Percentiles rank a stretch among this genome's conserved stretches.
These are phyloP conservation scores for Dendryphion nanum DNA, from an alignment of 2,329 filamentous ascomycete species.

Conservation along the genomic window DNA sequence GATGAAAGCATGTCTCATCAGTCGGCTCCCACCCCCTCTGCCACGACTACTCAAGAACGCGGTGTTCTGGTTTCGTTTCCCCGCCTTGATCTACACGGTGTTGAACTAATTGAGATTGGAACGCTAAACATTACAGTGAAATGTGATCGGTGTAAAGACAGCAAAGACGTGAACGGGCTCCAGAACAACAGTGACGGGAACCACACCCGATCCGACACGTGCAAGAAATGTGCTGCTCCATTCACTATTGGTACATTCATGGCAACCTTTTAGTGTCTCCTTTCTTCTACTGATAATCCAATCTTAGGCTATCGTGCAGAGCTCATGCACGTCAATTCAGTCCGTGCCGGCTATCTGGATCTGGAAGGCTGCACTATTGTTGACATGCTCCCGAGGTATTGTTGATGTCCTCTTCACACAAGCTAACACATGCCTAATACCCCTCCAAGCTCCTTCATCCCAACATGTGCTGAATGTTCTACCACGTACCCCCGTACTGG, in stretches of 20 bases:
- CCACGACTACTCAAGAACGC: slow-evolving; percentile 52
- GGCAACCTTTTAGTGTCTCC: neutral
- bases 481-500: slow-evolving; percentile 61
- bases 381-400: slow-evolving; percentile 70
- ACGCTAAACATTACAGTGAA: slow-evolving; percentile 70
- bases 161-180: slow-evolving; percentile 67
- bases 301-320: slow-evolving; percentile 54
- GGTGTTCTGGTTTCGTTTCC: slow-evolving; percentile 79
- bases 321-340: slow-evolving; percentile 69
- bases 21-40: slow-evolving; percentile 10
- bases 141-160: slow-evolving; percentile 75
- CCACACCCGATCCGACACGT: slow-evolving; percentile 45
- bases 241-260: slow-evolving; percentile 43
- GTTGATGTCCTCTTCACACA: neutral
- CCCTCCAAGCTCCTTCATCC: slow-evolving; percentile 63
- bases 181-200: slow-evolving; percentile 51
- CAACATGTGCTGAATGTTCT: slow-evolving; percentile 76
- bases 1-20: neutral
- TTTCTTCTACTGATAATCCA: neutral
- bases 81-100: slow-evolving; percentile 70
- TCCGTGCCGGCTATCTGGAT: slow-evolving; percentile 77
- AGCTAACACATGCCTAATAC: no score
- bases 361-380: slow-evolving; percentile 70
- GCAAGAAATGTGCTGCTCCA: slow-evolving; percentile 55
- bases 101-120: slow-evolving; percentile 71